Percentiles rank a stretch among this genome's conserved stretches.
These are phyloP conservation scores for Thelephora ganbajun DNA, from an alignment of 768 basidiomycete species.

Conservation along the genomic window DNA sequence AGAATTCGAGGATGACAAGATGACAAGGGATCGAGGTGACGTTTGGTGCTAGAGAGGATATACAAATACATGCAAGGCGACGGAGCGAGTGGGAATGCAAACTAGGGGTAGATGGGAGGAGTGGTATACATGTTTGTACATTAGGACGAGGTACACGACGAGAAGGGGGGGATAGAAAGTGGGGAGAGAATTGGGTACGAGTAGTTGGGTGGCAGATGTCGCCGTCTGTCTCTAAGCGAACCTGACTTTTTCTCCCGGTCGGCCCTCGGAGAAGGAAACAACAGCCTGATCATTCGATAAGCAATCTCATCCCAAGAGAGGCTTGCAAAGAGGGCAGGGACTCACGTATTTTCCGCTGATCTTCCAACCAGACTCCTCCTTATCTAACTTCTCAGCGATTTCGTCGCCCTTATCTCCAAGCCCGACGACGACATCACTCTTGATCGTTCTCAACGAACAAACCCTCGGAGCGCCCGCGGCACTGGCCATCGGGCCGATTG, in stretches of 20 bases:
- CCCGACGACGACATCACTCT: conserved; percentile 91
- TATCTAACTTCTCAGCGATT: conserved; percentile 67
- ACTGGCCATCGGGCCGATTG: conserved; percentile 88
- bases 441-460: conserved; percentile 81
- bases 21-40: too few relatives aligned
- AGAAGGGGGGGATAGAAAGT: too few relatives aligned
- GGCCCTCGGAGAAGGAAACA: conserved; percentile 75
- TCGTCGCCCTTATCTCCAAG: conserved; percentile 55
- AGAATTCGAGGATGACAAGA: too few relatives aligned
- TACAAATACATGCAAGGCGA: too few relatives aligned
- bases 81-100: too few relatives aligned
- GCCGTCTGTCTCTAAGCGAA: conserved; percentile 1
- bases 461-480: conserved; percentile 79
- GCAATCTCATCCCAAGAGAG: neutral
- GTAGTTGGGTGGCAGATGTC: too few relatives aligned
- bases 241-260: conserved; percentile 71
- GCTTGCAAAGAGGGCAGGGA: conserved; percentile 6
- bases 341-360: conserved; percentile 93
- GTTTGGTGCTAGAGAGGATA: too few relatives aligned
- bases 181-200: too few relatives aligned
- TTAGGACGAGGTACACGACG: too few relatives aligned
- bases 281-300: conserved; percentile 44
- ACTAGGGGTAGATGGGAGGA: too few relatives aligned
- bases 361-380: conserved; percentile 87
- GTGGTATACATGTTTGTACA: too few relatives aligned